Conservation (phyloP, 306 rosid species). For the Casuarina cunninghamiana region DNA sequence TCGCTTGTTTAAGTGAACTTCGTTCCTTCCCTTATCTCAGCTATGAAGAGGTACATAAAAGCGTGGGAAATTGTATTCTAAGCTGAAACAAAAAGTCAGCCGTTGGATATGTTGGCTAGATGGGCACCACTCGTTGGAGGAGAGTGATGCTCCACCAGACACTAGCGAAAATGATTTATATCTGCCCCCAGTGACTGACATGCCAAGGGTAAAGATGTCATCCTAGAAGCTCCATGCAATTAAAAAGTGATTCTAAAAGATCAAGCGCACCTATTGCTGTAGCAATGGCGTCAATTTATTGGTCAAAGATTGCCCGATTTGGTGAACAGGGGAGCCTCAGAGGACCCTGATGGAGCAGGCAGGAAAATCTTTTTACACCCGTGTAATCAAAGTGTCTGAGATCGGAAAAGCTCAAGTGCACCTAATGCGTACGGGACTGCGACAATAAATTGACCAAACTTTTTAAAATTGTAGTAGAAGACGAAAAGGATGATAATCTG, state of each 20-base stretch:
- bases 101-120: neutral
- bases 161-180: neutral
- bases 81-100: neutral
- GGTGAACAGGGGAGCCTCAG: neutral
- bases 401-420: neutral
- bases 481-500: no score
- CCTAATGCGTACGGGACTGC: neutral
- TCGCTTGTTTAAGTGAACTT: neutral
- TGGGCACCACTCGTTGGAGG: neutral
- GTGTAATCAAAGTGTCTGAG: neutral
- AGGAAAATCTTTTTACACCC: no score
- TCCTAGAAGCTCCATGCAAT: neutral
- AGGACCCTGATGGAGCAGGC: no score
- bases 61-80: neutral
- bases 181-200: neutral
- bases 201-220: neutral
- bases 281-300: neutral
- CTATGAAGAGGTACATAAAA: neutral
- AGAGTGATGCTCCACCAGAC: slow-evolving; percentile 15
- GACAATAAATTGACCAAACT: neutral
- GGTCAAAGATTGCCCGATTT: neutral
- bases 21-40: neutral
- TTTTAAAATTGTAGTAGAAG: neutral
- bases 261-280: neutral
- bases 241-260: neutral